Evolutionary conservation across 2,329 filamentous ascomycete genomes (phyloP), one percentile per base, ranked within the genome.

Genomic region (Geosmithia putterillii): DNA sequence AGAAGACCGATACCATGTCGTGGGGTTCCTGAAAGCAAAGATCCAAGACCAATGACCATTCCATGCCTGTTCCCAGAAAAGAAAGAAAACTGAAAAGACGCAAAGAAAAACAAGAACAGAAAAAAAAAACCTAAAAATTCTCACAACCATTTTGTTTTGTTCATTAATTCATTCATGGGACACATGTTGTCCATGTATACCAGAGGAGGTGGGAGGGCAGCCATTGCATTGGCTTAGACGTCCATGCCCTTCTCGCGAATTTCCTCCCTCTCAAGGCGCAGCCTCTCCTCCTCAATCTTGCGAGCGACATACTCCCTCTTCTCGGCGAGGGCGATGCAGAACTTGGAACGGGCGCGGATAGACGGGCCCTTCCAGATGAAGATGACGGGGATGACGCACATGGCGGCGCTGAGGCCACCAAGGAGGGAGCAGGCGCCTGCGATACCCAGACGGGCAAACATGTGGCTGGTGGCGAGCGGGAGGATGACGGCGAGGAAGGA

Each of bases 401-500:
- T 73, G 32, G 69, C 48, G 18, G 69, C 57, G 46, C 67, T 71
- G 2, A 75, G 52, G 0, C 69, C 70, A 7, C 66, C 72, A 2
- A 76, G 61, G 7, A 75, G 55, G n/a, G 68, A 67, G 44, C 70
- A 73, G n/a, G 70, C 70, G 1, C 71, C 70, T 1, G 61, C 51
- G 18, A 75, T 68, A 2, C 66, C 66, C 1, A 76, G 60, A 3
- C 54, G 55, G 2, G 49, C 45, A 46, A 75, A 75, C 67, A 76
- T 73, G 45, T 62, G 63, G 2, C 61, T 57, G 3, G 70, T 70
- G 10, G 71, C 71, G 17, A 83, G 62, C 4, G 79, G 78, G 39
- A 83, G 63, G 1, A 79, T 61, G 1, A 95, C 89, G 38, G 88
- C 86, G 2, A 90, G 94, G 59, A 96, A 86, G 83, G 92, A 92